A percentile compares a stretch with the other conserved stretches of the same genome.
These are phyloP conservation scores for Cnidoscolus chayamansa DNA, from an alignment of 441 rosid genomes.

Conservation along the genomic window DNA sequence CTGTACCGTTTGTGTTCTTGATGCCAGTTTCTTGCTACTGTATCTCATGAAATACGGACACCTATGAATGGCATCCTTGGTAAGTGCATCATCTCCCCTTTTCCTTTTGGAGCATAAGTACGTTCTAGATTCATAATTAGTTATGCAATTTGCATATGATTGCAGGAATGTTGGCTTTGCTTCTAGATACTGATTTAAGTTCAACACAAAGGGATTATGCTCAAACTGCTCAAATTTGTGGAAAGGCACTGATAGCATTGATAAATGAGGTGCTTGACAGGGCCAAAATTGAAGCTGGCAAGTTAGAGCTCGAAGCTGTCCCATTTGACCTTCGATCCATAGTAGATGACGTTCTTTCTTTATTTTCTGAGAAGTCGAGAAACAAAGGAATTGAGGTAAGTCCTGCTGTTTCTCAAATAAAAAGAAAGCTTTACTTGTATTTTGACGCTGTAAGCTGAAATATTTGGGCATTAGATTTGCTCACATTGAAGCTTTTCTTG, in stretches of 20 bases:
- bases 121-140: slow-evolving; percentile 5
- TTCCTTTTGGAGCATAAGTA: slow-evolving; percentile 9
- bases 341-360: slow-evolving; percentile 89
- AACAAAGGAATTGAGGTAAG: slow-evolving; percentile 87
- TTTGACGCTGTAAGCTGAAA: slow-evolving; percentile 1
- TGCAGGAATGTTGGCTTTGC: slow-evolving; percentile 90
- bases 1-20: slow-evolving; percentile 18
- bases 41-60: slow-evolving; percentile 94
- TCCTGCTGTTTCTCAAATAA: background rate
- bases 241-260: slow-evolving; percentile 87
- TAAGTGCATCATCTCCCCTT: slow-evolving; percentile 28
- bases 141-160: slow-evolving; percentile 8
- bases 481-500: background rate
- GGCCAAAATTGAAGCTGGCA: slow-evolving; percentile 97
- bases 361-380: slow-evolving; percentile 87
- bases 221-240: slow-evolving; percentile 91
- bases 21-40: slow-evolving; percentile 79
- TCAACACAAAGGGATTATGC: slow-evolving; percentile 89
- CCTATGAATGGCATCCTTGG: slow-evolving; percentile 99
- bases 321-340: slow-evolving; percentile 73
- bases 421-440: background rate
- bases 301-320: slow-evolving; percentile 77
- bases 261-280: slow-evolving; percentile 98
- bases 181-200: slow-evolving; percentile 79
- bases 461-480: background rate